Evolutionary conservation across 768 basidiomycete genomes (phyloP), one percentile per base, ranked within the genome.

Genomic region (Lactarius pseudohatsudake): DNA sequence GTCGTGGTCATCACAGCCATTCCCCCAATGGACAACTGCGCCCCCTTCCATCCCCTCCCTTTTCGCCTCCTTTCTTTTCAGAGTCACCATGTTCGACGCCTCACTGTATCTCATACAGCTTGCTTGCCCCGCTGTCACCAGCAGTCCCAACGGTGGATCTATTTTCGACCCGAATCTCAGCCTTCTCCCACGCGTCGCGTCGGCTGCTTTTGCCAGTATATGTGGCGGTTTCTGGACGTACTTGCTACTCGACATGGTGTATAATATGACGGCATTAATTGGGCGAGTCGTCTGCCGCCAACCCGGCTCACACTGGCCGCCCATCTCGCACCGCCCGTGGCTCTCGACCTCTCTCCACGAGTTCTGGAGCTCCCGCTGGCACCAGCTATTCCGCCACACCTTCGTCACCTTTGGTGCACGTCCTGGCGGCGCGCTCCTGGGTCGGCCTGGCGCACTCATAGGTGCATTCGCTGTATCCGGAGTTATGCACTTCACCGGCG

Each of bases 391-490:
- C 40, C 40, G 81, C 80, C 74, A 65, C 6, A 40, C 54, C 2
- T 79, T 79, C 64, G 55, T 77, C 55, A 41, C 69, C 28, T 16
- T 78, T 3, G 80, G 78, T n/a, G 73, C 72, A 1, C 59, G 61
- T 18, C 78, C 75, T 0, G 58, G 84, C 28, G 72, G 72, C 36
- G 71, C 71, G 61, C 65, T 84, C 6, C 72, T 4, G 76, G 88
- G 40, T 4, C 15, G 40, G 2, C 40, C 40, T 11, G 40, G 40
- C 16, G 4, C 40, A 11, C 16, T 41, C 6, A 62, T 90, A 1
- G 88, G 86, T 8, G 83, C 81, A 5, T 91, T 91, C 72, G 58
- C 82, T 1, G 67, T 83, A 6, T 90, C 89, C 0, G 86, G 81
- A 7, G 32, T 84, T 4, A 71, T 90, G 4, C 90, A 91, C 64